A percentile compares a stretch with the other conserved stretches of the same genome.
Evolutionary conservation across 2,329 filamentous ascomycete species (phyloP).

Genomic region (Westerdykella sp.): DNA sequence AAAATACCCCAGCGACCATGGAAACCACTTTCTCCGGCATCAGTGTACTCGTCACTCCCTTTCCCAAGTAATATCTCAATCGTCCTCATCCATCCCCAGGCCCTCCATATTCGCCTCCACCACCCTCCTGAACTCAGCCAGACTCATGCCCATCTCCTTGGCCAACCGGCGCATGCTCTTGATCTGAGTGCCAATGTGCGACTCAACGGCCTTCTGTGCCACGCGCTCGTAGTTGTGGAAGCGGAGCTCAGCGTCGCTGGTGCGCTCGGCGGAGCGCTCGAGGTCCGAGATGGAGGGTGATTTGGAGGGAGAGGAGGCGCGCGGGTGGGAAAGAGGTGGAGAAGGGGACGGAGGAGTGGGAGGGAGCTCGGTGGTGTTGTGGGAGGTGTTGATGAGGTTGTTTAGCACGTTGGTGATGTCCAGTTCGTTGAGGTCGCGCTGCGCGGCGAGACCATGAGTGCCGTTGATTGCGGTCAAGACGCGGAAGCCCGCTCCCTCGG

Average conservation of each 20-base stretch:
- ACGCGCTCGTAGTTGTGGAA: no score
- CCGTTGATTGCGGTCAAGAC: no score
- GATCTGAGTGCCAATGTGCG: slow-evolving; percentile 71
- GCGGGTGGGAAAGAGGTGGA: slow-evolving; percentile 47
- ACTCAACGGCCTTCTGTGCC: slow-evolving; percentile 54
- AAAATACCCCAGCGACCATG: no score
- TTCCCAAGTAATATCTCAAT: no score
- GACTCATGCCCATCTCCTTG: slow-evolving; percentile 63
- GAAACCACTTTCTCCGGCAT: no score
- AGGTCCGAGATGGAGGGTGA: slow-evolving; percentile 52
- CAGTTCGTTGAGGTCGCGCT: no score
- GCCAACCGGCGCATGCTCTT: slow-evolving; percentile 70
- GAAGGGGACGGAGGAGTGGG: slow-evolving; percentile 45
- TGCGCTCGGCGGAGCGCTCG: slow-evolving; percentile 51
- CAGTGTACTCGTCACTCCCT: no score
- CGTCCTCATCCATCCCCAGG: slow-evolving; percentile 33
- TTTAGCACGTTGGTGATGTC: no score
- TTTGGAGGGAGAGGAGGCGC: slow-evolving; percentile 39
- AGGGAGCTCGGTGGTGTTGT: slow-evolving; percentile 54
- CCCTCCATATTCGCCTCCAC: slow-evolving; percentile 66
- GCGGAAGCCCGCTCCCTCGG: no score
- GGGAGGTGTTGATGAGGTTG: no score
- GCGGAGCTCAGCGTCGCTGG: slow-evolving; percentile 57
- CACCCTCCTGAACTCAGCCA: slow-evolving; percentile 67
- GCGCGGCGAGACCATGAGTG: no score